Percentiles rank a stretch among this genome's conserved stretches.
Evolutionary conservation across 148 eudicot species (phyloP).

Genomic region (Vaccinium macrocarpon): DNA sequence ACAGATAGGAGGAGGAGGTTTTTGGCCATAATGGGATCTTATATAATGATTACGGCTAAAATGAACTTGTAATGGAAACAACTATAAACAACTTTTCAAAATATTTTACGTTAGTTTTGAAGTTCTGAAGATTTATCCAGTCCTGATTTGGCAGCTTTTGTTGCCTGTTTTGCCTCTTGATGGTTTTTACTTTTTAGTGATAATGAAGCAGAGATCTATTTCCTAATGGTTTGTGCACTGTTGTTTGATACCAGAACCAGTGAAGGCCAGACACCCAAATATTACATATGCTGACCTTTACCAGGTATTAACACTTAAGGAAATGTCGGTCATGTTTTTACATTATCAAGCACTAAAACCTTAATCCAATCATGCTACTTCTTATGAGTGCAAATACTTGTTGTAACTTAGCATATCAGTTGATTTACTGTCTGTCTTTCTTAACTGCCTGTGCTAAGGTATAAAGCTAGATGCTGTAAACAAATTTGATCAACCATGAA

Average conservation of each 20-base stretch:
- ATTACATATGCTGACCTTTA: slow-evolving; percentile 87
- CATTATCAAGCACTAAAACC: not conserved
- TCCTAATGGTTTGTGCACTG: slow-evolving; percentile 2
- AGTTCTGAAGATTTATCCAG: not conserved
- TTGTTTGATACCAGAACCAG: slow-evolving; percentile 55
- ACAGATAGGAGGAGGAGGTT: not conserved
- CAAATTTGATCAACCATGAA: not conserved
- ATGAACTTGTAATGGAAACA: not conserved
- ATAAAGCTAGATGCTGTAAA: not conserved
- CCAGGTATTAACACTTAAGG: slow-evolving; percentile 46
- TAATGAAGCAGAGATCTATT: not conserved
- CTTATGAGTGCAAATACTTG: not conserved
- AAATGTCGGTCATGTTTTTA: not conserved
- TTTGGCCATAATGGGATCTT: not conserved
- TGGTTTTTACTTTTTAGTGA: not conserved
- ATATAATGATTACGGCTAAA: not conserved
- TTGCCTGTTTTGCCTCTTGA: not conserved
- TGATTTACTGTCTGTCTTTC: not conserved
- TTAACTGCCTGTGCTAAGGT: not conserved
- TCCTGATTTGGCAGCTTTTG: not conserved
- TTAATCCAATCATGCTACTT: not conserved
- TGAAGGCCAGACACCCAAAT: slow-evolving; percentile 69
- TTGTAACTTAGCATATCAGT: not conserved
- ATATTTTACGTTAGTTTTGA: not conserved
- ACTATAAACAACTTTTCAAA: not conserved